Evolutionary conservation across 169 alveolate species (phyloP).

Genomic region (Eimeria sp.): DNA sequence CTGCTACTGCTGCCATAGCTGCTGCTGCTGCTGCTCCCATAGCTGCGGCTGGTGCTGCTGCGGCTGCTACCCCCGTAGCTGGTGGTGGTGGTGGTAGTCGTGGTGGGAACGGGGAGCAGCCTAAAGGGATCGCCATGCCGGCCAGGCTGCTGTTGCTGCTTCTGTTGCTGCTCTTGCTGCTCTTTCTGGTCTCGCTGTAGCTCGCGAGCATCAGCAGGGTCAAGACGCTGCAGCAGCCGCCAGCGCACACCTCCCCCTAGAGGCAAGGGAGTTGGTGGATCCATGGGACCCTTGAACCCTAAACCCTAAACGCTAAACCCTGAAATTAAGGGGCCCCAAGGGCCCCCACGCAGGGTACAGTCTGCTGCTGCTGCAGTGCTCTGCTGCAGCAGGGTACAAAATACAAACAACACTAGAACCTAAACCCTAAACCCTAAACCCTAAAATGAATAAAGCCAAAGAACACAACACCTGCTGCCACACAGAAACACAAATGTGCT

Average conservation of each 20-base stretch:
- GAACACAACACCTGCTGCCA: not conserved
- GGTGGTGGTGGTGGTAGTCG: not conserved
- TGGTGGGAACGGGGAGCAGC: not conserved
- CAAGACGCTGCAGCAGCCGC: slow-evolving; percentile 40
- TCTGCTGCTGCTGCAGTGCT: not conserved
- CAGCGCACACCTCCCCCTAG: slow-evolving; percentile 50
- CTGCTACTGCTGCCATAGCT: not conserved
- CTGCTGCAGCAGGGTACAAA: not conserved
- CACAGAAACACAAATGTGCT: not conserved
- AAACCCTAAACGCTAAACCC: slow-evolving; percentile 42
- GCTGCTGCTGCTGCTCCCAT: slow-evolving; percentile 25
- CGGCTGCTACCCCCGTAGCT: slow-evolving; percentile 17
- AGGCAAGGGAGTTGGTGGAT: not conserved
- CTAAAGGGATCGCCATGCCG: not conserved
- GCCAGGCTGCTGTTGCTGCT: not conserved
- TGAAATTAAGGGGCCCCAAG: slow-evolving; percentile 9
- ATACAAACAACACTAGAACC: not conserved
- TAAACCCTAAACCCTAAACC: slow-evolving; percentile 40
- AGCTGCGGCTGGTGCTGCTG: not conserved
- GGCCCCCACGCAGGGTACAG: slow-evolving; percentile 23
- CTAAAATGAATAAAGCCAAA: not conserved
- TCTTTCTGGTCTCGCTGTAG: slow-evolving; percentile 12
- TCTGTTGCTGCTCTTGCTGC: slow-evolving; percentile 17
- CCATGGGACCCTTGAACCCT: slow-evolving; percentile 37
- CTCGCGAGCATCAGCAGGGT: slow-evolving; percentile 31